Percentiles rank a stretch among this genome's conserved stretches.
These are phyloP conservation scores for Venturia nashicola DNA, from an alignment of 2,329 filamentous ascomycete species.

Conservation along the genomic window DNA sequence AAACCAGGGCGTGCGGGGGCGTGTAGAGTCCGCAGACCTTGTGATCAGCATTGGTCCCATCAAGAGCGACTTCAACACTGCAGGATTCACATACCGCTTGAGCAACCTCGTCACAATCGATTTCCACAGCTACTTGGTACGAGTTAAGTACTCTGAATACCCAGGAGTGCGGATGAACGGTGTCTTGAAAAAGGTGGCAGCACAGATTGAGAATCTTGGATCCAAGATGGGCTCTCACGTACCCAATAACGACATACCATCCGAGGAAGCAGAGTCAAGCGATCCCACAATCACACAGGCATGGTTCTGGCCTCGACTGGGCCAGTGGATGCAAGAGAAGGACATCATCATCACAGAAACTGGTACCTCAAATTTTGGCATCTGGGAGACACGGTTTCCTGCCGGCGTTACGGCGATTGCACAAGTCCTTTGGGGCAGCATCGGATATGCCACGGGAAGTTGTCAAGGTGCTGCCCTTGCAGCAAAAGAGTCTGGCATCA, in stretches of 20 bases:
- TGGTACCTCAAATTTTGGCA: constrained; percentile 77
- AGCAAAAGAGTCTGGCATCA: constrained; percentile 47
- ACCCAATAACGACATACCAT: constrained; percentile 40
- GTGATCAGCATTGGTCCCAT: constrained; percentile 58
- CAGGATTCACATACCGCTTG: constrained; percentile 70
- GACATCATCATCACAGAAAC: constrained; percentile 82
- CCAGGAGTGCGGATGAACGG: constrained; percentile 66
- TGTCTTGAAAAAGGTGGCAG: constrained; percentile 59
- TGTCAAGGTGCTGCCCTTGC: constrained; percentile 62
- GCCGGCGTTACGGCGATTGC: constrained; percentile 64
- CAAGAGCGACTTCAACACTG: constrained; percentile 71
- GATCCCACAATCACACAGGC: constrained; percentile 49
- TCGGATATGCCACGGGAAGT: constrained; percentile 52
- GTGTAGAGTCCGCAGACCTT: constrained; percentile 57
- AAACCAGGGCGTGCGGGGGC: constrained; percentile 48
- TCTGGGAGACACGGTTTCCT: constrained; percentile 76
- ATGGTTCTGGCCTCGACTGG: constrained; percentile 67
- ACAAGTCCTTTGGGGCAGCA: constrained; percentile 62
- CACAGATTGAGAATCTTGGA: constrained; percentile 45
- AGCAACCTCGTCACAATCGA: constrained; percentile 69
- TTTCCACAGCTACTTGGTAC: constrained; percentile 62
- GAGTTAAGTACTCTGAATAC: constrained; percentile 68
- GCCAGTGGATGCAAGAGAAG: constrained; percentile 56
- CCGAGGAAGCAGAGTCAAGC: constrained; percentile 19
- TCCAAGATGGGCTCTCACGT: constrained; percentile 35